phyloP scores from a whole-genome alignment of 805 yeast genomes.

The Kuraishia hungarica region DNA sequence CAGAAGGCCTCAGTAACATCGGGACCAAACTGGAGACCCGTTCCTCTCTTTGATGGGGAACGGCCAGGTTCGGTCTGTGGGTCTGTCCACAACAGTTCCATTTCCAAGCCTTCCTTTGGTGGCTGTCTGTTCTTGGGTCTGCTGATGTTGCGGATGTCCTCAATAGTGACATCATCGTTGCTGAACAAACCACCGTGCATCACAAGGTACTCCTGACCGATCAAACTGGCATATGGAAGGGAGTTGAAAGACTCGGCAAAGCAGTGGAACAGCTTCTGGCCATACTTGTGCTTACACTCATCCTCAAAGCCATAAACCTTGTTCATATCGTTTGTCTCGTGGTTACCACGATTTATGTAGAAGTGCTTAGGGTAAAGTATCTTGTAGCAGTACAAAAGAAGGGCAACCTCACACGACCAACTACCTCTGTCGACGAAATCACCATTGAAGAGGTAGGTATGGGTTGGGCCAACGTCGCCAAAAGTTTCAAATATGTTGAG shows the following conservation, averaged over 20 bases:
- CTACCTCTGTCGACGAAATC: constrained; percentile 98
- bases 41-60: constrained; percentile 86
- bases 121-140: constrained; percentile 71
- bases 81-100: constrained; percentile 97
- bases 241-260: constrained; percentile 82
- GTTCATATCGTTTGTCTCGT: constrained; percentile 95
- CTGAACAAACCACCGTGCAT: constrained; percentile 96
- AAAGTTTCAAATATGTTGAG: constrained; percentile 67
- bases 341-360: constrained; percentile 88
- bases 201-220: constrained; percentile 71
- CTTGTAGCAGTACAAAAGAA: constrained; percentile 70
- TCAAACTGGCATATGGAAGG: constrained; percentile 77
- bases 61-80: constrained; percentile 78
- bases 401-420: constrained; percentile 96
- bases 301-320: constrained; percentile 94
- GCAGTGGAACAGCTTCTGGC: constrained; percentile 68
- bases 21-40: constrained; percentile 95
- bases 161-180: constrained; percentile 58
- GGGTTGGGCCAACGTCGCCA: constrained; percentile 61
- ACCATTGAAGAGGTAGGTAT: constrained; percentile 85
- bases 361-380: constrained; percentile 62
- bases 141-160: constrained; percentile 65
- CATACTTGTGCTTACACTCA: constrained; percentile 87
- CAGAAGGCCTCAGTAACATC: constrained; percentile 83
- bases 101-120: constrained; percentile 83